These are phyloP conservation scores for Thermomucor indicae-seudaticae DNA, from an alignment of 371 early-diverging fungal genomes.

Conservation along the genomic window DNA sequence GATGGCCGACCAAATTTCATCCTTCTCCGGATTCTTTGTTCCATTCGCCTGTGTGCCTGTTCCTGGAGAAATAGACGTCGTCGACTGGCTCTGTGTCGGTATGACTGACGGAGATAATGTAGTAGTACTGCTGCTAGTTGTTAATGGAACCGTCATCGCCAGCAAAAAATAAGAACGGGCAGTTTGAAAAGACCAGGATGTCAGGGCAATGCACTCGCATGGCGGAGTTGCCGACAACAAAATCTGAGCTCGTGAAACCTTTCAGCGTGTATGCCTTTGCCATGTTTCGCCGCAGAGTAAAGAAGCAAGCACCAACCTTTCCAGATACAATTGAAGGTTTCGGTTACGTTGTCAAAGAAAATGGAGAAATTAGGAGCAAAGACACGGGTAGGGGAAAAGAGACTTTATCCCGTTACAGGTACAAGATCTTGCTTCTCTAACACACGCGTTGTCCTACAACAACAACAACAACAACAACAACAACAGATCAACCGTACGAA, in stretches of 20 bases:
- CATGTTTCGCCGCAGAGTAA: constrained; percentile 21
- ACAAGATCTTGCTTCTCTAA: not conserved
- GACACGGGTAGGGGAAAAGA: constrained; percentile 10
- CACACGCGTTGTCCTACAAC: no score
- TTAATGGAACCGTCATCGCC: constrained; percentile 5
- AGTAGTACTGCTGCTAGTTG: no score
- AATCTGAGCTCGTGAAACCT: no score
- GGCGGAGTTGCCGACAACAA: no score
- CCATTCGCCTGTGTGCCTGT: no score
- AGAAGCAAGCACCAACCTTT: constrained; percentile 20
- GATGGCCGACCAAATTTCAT: constrained; percentile 77
- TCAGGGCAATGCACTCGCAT: not conserved
- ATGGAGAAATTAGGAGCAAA: constrained; percentile 32
- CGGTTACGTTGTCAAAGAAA: constrained; percentile 33
- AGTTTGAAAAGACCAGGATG: not conserved
- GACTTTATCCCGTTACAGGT: not conserved
- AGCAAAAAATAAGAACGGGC: not conserved
- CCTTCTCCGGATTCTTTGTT: no score
- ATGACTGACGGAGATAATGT: no score
- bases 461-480: no score
- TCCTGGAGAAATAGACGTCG: no score
- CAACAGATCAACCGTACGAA: constrained; percentile 25
- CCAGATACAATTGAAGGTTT: constrained; percentile 34
- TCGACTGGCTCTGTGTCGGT: not conserved
- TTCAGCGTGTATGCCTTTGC: not conserved